Percentiles rank a stretch among this genome's conserved stretches.
phyloP scores from a whole-genome alignment of 805 yeast species.

The Lachancea nothofagi region DNA sequence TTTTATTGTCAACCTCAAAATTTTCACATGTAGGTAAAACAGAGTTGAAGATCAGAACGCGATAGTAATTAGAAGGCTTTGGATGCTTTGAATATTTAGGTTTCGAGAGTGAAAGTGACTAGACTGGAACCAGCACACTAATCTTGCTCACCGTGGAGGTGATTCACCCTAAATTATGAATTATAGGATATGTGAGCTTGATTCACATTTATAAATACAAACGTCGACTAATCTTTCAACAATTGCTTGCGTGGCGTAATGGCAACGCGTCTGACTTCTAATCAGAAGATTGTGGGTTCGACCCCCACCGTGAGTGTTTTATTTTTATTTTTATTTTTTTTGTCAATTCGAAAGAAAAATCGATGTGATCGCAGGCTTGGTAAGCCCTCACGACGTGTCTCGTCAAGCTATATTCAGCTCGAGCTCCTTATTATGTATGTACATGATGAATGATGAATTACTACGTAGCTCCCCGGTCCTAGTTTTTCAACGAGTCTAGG shows the following conservation, averaged over 20 bases:
- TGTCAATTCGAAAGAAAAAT: neutral
- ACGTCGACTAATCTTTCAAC: conserved; percentile 7
- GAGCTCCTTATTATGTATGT: neutral
- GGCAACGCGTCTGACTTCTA: conserved; percentile 55
- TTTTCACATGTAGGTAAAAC: too few species aligned
- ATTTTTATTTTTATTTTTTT: conserved; percentile 1
- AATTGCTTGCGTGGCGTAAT: conserved; percentile 48
- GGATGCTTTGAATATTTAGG: too few species aligned
- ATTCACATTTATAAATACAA: neutral
- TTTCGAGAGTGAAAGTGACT: too few species aligned
- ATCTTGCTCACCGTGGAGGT: too few species aligned
- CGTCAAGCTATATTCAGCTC: too few species aligned
- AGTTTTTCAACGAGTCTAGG: conserved; percentile 11
- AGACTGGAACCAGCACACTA: too few species aligned
- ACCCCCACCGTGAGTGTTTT: conserved; percentile 49
- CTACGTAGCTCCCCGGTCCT: neutral
- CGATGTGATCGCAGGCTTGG: neutral
- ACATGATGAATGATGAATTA: neutral
- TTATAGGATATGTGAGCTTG: neutral
- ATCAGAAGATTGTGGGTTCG: conserved; percentile 53
- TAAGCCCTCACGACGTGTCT: neutral
- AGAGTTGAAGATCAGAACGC: too few species aligned
- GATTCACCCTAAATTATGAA: neutral
- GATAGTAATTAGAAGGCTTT: too few species aligned
- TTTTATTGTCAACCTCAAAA: too few species aligned